phyloP scores from a whole-genome alignment of 2,329 filamentous ascomycete genomes.

The Fusarium metavorans region DNA sequence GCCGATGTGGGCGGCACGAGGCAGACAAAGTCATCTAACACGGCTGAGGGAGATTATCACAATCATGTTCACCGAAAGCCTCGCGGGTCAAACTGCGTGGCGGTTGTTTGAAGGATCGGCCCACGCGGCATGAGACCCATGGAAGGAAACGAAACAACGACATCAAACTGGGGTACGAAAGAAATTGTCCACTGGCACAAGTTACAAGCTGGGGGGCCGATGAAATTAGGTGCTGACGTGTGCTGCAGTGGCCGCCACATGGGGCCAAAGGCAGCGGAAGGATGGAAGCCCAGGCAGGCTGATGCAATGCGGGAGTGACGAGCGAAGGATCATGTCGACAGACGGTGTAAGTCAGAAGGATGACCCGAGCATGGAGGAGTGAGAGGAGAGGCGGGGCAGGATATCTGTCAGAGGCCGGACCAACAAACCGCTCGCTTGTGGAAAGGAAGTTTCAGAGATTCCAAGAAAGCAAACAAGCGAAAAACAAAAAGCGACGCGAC shows the following conservation, averaged over 20 bases:
- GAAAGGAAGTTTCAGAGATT: conserved; percentile 12
- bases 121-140: conserved; percentile 11
- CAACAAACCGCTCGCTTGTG: neutral
- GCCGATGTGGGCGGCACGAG: neutral
- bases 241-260: conserved; percentile 16
- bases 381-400: neutral
- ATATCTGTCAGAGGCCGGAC: neutral
- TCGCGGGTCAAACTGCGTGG: neutral
- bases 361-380: conserved; percentile 4
- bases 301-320: conserved; percentile 23
- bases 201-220: neutral
- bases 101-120: neutral
- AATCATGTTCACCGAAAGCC: neutral
- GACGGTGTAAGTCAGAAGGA: conserved; percentile 4
- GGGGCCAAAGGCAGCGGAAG: neutral
- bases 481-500: neutral
- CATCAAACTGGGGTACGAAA: conserved; percentile 5
- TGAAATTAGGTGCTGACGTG: conserved; percentile 44
- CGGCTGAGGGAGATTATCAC: conserved; percentile 1
- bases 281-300: conserved; percentile 1
- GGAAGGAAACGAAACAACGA: conserved; percentile 15
- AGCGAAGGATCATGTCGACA: conserved; percentile 19
- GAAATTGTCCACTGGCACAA: neutral
- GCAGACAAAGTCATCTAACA: neutral
- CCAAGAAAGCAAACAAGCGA: neutral